Percentiles rank a stretch among this genome's conserved stretches.
These are phyloP conservation scores for Tulasnella sp. DNA, from an alignment of 768 basidiomycete species.

Conservation along the genomic window DNA sequence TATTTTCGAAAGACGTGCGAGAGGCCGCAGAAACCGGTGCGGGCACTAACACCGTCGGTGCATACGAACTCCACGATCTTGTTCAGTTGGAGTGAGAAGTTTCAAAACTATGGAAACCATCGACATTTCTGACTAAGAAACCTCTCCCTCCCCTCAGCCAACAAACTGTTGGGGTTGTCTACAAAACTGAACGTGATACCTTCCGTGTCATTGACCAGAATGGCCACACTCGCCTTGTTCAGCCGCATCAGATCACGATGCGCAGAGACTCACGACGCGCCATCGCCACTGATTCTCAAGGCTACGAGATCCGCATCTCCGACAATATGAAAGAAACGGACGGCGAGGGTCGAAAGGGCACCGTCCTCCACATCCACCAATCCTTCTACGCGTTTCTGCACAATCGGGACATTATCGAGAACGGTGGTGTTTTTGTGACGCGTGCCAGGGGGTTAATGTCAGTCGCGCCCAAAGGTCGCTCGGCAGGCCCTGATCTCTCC, in stretches of 20 bases:
- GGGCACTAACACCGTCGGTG: conserved; percentile 76
- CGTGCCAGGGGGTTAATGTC: conserved; percentile 74
- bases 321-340: conserved; percentile 91
- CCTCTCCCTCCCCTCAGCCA: conserved; percentile 37
- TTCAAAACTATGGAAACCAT: neutral
- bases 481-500: conserved; percentile 55
- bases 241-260: conserved; percentile 92
- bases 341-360: conserved; percentile 78
- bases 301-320: conserved; percentile 72
- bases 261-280: conserved; percentile 68
- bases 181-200: conserved; percentile 90
- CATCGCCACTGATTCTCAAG: conserved; percentile 82
- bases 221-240: conserved; percentile 76
- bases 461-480: conserved; percentile 69
- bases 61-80: conserved; percentile 92
- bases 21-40: conserved; percentile 97
- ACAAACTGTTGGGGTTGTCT: conserved; percentile 93
- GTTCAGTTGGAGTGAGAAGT: conserved; percentile 88
- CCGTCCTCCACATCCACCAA: conserved; percentile 87
- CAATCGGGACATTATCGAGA: conserved; percentile 81
- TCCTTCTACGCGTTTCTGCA: conserved; percentile 90
- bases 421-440: conserved; percentile 90
- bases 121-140: neutral
- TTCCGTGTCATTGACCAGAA: conserved; percentile 96
- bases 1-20: conserved; percentile 93